Percentiles rank a stretch among this genome's conserved stretches.
Evolutionary conservation across 2,329 filamentous ascomycete genomes (phyloP).

Genomic region (Claviceps capensis): DNA sequence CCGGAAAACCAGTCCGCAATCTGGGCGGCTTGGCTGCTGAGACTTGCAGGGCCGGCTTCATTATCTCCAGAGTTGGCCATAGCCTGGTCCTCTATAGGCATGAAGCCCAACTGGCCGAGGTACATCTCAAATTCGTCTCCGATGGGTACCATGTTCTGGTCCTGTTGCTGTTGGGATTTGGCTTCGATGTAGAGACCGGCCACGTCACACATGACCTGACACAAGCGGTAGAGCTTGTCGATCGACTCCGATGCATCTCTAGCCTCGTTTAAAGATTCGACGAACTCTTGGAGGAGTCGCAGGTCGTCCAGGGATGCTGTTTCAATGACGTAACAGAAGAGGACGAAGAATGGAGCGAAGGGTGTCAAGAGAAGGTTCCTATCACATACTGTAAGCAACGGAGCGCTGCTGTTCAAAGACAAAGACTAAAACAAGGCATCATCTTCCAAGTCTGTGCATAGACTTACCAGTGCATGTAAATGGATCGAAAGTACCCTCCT

Average conservation of each 20-base stretch:
- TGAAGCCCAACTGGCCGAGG: conserved; percentile 48
- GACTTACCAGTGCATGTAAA: conserved; percentile 39
- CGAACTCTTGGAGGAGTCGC: conserved; percentile 39
- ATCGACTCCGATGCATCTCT: conserved; percentile 42
- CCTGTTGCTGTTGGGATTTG: conserved; percentile 34
- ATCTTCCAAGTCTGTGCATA: neutral
- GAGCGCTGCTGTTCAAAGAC: neutral
- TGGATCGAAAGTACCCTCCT: conserved; percentile 27
- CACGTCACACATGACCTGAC: conserved; percentile 46
- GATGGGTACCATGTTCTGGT: conserved; percentile 33
- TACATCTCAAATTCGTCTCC: conserved; percentile 52
- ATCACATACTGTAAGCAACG: neutral
- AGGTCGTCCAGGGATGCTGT: conserved; percentile 40
- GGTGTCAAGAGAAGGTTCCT: conserved; percentile 41
- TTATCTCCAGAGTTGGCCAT: conserved; percentile 12
- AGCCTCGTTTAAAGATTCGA: conserved; percentile 37
- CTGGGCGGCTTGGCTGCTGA: conserved; percentile 26
- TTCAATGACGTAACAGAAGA: conserved; percentile 45
- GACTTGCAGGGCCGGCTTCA: conserved; percentile 8
- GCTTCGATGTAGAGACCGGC: conserved; percentile 49
- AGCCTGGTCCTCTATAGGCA: conserved; percentile 26
- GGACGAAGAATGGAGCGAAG: conserved; percentile 45
- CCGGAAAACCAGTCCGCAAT: conserved; percentile 54
- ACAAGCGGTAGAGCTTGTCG: conserved; percentile 47
- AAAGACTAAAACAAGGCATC: neutral